phyloP scores from a whole-genome alignment of 768 basidiomycete genomes.

The Porphyrellus cyaneotinctus region DNA sequence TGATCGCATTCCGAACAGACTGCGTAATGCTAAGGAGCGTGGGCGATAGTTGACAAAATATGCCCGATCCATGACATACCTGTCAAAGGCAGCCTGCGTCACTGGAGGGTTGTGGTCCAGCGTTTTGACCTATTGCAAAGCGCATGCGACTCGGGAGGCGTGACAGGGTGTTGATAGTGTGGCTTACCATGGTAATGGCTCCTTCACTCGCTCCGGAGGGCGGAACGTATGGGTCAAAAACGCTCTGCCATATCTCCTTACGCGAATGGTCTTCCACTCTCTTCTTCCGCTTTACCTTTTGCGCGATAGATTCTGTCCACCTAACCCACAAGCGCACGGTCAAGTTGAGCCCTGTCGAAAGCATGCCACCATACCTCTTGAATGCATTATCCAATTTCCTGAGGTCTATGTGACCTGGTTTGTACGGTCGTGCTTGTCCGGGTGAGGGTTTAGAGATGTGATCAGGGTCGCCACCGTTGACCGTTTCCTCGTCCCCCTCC shows the following conservation, averaged over 20 bases:
- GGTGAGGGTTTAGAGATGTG: slow-evolving; percentile 25
- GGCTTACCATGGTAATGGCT: slow-evolving; percentile 15
- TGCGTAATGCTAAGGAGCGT: slow-evolving; percentile 47
- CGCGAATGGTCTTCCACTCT: slow-evolving; percentile 59
- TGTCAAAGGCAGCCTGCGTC: slow-evolving; percentile 67
- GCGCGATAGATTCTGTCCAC: slow-evolving; percentile 85
- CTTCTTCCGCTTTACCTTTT: slow-evolving; percentile 80
- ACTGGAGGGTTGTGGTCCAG: slow-evolving; percentile 77
- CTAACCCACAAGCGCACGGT: slow-evolving; percentile 31
- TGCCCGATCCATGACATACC: slow-evolving; percentile 40
- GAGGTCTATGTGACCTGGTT: slow-evolving; percentile 71
- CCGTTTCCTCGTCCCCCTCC: slow-evolving; percentile 38
- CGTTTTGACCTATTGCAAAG: slow-evolving; percentile 57
- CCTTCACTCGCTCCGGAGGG: slow-evolving; percentile 33
- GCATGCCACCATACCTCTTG: slow-evolving; percentile 51
- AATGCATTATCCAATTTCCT: slow-evolving; percentile 78
- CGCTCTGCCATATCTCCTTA: slow-evolving; percentile 75
- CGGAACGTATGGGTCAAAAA: slow-evolving; percentile 63
- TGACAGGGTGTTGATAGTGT: too few relatives aligned
- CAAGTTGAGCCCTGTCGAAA: not conserved
- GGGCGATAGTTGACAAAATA: slow-evolving; percentile 4
- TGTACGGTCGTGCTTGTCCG: slow-evolving; percentile 29
- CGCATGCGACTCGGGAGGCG: slow-evolving; percentile 2
- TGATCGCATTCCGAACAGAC: slow-evolving; percentile 64
- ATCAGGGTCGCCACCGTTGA: slow-evolving; percentile 32